These are phyloP conservation scores for Solanum ahanhuiri DNA, from an alignment of 257 asterid genomes.

Conservation along the genomic window DNA sequence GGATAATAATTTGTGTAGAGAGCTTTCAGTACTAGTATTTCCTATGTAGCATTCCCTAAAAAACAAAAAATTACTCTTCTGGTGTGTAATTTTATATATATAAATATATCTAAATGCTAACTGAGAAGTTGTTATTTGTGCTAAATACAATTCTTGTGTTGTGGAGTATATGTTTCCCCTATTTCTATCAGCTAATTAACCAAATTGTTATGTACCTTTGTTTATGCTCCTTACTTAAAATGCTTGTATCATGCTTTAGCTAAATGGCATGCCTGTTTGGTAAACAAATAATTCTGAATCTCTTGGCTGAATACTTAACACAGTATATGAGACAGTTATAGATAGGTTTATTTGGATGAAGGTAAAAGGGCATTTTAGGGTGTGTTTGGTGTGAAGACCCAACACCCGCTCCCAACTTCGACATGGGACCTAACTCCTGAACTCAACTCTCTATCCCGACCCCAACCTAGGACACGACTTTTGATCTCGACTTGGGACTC, in stretches of 20 bases:
- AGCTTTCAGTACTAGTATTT: not conserved
- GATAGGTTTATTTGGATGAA: not conserved
- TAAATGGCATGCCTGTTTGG: not conserved
- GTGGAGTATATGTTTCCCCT: not conserved
- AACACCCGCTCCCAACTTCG: not conserved
- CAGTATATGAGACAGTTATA: not conserved
- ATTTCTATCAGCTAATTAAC: not conserved
- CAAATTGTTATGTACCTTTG: not conserved
- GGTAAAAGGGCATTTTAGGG: not conserved
- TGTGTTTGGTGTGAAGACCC: not conserved
- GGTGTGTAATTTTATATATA: not conserved
- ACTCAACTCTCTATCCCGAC: not conserved
- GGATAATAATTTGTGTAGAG: constrained; percentile 5
- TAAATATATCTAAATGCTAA: not conserved
- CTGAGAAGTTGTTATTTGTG: not conserved
- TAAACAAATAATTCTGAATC: not conserved
- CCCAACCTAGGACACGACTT: not conserved
- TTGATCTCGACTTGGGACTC: not conserved
- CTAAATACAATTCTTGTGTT: not conserved
- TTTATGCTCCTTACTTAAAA: not conserved
- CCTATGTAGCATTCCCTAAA: not conserved
- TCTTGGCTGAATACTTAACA: not conserved
- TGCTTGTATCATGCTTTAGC: not conserved
- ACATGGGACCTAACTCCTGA: not conserved
- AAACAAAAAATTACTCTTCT: not conserved